Evolutionary conservation across 345 rosid genomes (phyloP).

Genomic region (Carallia brachiata): DNA sequence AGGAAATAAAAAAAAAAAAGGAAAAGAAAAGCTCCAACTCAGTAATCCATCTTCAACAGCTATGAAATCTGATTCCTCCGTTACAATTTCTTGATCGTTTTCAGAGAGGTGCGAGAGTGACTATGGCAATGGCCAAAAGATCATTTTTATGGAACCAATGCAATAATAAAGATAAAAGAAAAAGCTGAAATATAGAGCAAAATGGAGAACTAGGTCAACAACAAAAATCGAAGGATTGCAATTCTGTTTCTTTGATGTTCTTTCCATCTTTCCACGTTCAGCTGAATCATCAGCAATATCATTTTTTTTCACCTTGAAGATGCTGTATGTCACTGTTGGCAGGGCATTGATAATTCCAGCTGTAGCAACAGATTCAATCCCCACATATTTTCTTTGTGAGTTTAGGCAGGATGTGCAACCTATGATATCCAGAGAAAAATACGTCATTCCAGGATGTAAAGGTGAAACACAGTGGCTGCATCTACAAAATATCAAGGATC

Average conservation of each 20-base stretch:
- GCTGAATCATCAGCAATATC: too few relatives aligned
- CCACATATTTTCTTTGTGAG: slow-evolving; percentile 3
- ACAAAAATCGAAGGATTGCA: too few relatives aligned
- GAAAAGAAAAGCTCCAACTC: slow-evolving; percentile 15
- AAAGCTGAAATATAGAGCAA: not conserved
- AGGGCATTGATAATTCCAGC: slow-evolving; percentile 35
- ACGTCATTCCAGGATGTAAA: not conserved
- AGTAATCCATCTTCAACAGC: slow-evolving; percentile 48
- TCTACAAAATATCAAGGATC: not conserved
- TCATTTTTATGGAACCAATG: not conserved
- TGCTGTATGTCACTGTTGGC: slow-evolving; percentile 33
- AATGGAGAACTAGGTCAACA: not conserved
- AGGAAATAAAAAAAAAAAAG: not conserved
- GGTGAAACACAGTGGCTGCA: not conserved
- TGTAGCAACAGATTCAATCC: slow-evolving; percentile 38
- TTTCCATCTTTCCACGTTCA: too few relatives aligned
- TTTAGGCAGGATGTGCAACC: slow-evolving; percentile 16
- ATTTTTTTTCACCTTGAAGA: slow-evolving; percentile 36
- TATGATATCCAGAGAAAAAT: not conserved
- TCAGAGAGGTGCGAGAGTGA: slow-evolving; percentile 22
- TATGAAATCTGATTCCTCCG: slow-evolving; percentile 35
- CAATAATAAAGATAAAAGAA: too few relatives aligned
- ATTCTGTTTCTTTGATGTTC: too few relatives aligned
- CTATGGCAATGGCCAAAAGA: not conserved
- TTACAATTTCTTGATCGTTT: slow-evolving; percentile 26